Evolutionary conservation across 2,329 filamentous ascomycete species (phyloP), one percentile per base, ranked within the genome.

Genomic region (Cladophialophora exuberans): DNA sequence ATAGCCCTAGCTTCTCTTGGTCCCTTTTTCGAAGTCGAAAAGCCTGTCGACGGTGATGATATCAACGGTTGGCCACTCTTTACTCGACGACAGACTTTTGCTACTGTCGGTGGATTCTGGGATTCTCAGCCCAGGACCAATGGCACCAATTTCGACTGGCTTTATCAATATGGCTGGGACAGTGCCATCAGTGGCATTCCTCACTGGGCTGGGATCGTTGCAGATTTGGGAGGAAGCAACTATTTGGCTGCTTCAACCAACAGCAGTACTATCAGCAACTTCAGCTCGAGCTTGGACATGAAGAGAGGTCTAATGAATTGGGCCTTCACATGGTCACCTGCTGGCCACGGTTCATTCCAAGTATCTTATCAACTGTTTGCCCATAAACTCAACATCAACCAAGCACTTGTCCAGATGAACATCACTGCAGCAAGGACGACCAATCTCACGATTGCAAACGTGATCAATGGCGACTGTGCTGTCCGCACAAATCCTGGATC

Each of bases 121-220:
- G 79, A 87, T 58, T 74, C 74, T 2, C 83, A 88, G 65, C 75
- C 77, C 2, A 78, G 75, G 25, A 82, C 79, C 0, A 83, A 82
- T 39, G 78, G 79, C 0, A 80, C 80, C 5, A 89, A 89, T 62
- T 88, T 86, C 62, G 77, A 78, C 0, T 89, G 87, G 85, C 68
- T 90, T 38, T 77, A 82, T 52, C 82, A 89, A 61, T 86, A 87
- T 69, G 86, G 86, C 5, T 81, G 82, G 54, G 87, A 90, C 64
- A 87, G 82, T 62, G 84, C 87, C 46, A 87, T 89, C 59, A 82
- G 81, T 47, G 87, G 87, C 20, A 79, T 90, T 13, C 87, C 87
- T 5, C 86, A 89, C 66, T 87, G 85, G 78, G 78, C 78, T 22
- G 83, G 81, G 1, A 70, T 88, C 31, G 68, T 84, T 30, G 73